phyloP scores from a whole-genome alignment of 441 rosid species.

The Adansonia rubrostipa region DNA sequence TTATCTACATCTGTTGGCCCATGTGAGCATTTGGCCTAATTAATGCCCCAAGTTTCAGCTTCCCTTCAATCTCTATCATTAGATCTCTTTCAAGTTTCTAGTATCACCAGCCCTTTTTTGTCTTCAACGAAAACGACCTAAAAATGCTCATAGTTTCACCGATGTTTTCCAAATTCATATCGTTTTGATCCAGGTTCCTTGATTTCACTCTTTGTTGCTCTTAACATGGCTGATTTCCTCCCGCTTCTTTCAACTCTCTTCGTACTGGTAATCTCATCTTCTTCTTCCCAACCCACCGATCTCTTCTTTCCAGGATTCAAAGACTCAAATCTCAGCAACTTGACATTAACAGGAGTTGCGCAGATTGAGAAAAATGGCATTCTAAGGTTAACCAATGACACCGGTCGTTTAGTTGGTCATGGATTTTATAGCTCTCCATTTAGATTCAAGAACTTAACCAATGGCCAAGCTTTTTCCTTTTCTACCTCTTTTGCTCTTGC shows the following conservation, averaged over 20 bases:
- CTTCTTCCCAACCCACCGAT: slow-evolving; percentile 30
- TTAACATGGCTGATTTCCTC: neutral
- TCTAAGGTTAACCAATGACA: slow-evolving; percentile 55
- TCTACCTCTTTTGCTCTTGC: slow-evolving; percentile 67
- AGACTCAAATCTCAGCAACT: slow-evolving; percentile 18
- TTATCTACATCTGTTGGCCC: no score
- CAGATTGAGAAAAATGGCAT: slow-evolving; percentile 52
- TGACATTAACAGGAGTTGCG: slow-evolving; percentile 54
- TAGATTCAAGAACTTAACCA: slow-evolving; percentile 51
- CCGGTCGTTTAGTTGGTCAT: slow-evolving; percentile 52
- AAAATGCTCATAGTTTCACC: neutral
- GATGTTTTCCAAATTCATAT: neutral
- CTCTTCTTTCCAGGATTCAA: slow-evolving; percentile 48
- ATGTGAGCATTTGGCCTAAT: neutral
- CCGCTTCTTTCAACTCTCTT: slow-evolving; percentile 14
- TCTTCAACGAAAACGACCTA: neutral
- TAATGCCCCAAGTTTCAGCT: slow-evolving; percentile 3
- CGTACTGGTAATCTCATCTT: slow-evolving; percentile 33
- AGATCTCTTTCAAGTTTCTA: neutral
- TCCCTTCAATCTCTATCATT: neutral
- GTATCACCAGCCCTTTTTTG: neutral
- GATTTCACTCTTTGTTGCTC: no score
- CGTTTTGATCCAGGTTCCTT: neutral
- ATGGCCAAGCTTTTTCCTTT: slow-evolving; percentile 52
- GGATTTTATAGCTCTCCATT: slow-evolving; percentile 59